Base-by-base conservation (phyloP, 163 green algal genomes). In the Scenedesmus sp. region DNA sequence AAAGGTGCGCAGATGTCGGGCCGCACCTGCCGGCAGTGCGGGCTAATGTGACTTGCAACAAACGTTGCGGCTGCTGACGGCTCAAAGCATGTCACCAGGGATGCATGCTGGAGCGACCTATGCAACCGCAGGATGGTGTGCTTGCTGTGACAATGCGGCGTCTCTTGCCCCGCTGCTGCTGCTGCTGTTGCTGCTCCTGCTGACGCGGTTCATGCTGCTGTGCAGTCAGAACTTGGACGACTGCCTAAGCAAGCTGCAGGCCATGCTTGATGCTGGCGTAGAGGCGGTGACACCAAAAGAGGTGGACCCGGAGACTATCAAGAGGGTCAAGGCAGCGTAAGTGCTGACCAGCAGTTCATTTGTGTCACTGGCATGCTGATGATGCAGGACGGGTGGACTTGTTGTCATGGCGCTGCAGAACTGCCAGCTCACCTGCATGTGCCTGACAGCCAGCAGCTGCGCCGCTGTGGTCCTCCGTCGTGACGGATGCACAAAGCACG, bases 171-270 rank as follows among this genome's bases (percentile, higher is more conserved):
- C 40, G 65, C 30, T 18, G 30, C 7, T 37, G 30, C 30, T 40
- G 20, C 56, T 70, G 56, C 1, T 70, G 56, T 22, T n/a, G 56
- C 56, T 70, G 56, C 1, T 33, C 7, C 22, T 40, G 65, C 65
- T 76, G 65, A 26, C 18, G 65, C 30, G 18, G 42, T 10, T 33
- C 12, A 2, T 51, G 51, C 51, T 78, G 82, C 82, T 79, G n/a
- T 70, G 92, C 94, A 98, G 96, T 15, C 94, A 96, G 82, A 99
- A 99, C 88, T 79, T 98, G 53, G 96, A 98, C 10, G 97, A 98
- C 89, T 96, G 96, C 0, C 90, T 99, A 49, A 76, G 91, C n/a
- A 98, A 98, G 92, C 84, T 99, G 79, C 96, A 99, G 89, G 93
- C 89, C 35, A 97, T 97, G 24, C 87, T 99, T 12, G 94, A 98